Evolutionary conservation across 2,329 filamentous ascomycete species (phyloP), one percentile per base, ranked within the genome.

Genomic region (Penicillium occitanis): DNA sequence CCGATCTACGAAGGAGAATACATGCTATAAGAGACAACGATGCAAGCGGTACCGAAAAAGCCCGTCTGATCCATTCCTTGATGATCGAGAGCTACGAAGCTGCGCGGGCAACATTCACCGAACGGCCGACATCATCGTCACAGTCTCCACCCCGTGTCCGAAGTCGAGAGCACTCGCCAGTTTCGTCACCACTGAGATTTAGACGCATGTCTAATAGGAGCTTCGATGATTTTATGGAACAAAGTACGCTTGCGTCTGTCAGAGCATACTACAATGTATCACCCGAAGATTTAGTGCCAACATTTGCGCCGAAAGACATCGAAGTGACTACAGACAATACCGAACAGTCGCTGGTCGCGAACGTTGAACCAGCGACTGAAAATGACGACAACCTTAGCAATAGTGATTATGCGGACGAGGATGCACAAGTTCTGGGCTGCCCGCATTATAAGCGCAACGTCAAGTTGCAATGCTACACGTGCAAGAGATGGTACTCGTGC

Each of bases 361-460:
- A 63, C 13, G 25, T 37, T 3, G 22, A 28, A 19, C 62, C 30
- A 30, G 14, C 25, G 17, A 61, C 22, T 25, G 55, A 53, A 63
- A 63, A 69, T 61, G 75, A 78, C 42, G 68, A 73, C 8, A 73
- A 75, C 40, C 63, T 69, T 1, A 70, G 70, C 28, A 68, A 72
- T 48, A 68, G 70, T 51, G 75, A 86, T 70, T 74, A 86, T 69
- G 74, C 84, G 61, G 76, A 84, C 46, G 83, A 85, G 37, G 76
- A 79, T 6, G 83, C 83, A 25, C 82, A 79, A 2, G 80, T 83
- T 35, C 80, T 97, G 5, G 95, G 95, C 0, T 99, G 95, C 76
- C 84, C 90, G 72, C 95, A 99, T 79, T 99, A 99, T 77, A 92
- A 91, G 74, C 88, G 95, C 69, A 98, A 98, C 72, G 92, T 99